Conservation (phyloP, 2,329 filamentous ascomycete genomes). For the Xylaria sp. region DNA sequence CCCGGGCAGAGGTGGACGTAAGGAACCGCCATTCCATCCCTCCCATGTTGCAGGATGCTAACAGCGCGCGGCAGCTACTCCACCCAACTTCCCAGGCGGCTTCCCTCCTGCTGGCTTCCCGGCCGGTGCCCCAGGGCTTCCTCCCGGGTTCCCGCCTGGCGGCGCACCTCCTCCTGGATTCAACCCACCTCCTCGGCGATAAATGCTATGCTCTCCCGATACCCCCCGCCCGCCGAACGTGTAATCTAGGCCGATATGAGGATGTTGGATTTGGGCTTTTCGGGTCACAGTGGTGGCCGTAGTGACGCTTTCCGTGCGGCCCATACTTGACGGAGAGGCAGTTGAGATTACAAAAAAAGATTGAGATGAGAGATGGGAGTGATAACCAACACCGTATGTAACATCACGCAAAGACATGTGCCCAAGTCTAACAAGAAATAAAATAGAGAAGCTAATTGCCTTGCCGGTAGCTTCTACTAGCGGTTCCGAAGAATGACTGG, state of each 20-base stretch:
- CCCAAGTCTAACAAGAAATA: not conserved
- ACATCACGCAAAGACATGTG: not conserved
- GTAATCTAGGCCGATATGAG: not conserved
- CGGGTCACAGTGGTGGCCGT: not conserved
- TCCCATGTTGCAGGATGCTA: slow-evolving; percentile 10
- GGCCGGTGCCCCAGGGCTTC: slow-evolving; percentile 48
- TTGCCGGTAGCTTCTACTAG: not conserved
- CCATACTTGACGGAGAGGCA: not conserved
- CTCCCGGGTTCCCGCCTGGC: slow-evolving; percentile 55
- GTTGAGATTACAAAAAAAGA: not conserved
- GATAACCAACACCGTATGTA: not conserved
- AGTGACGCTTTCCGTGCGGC: not conserved
- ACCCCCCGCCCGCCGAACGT: not conserved
- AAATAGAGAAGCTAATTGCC: not conserved
- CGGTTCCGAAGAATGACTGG: not conserved
- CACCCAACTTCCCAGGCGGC: slow-evolving; percentile 38
- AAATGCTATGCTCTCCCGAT: slow-evolving; percentile 24
- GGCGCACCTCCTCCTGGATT: slow-evolving; percentile 67
- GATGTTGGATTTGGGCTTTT: not conserved
- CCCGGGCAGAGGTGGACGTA: slow-evolving; percentile 59
- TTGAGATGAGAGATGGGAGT: not conserved
- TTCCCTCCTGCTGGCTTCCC: slow-evolving; percentile 52
- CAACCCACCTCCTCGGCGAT: slow-evolving; percentile 70
- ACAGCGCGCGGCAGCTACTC: slow-evolving; percentile 30
- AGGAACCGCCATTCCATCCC: slow-evolving; percentile 35